phyloP scores from a whole-genome alignment of 2,329 filamentous ascomycete genomes.

The Scleromitrula shiraiana region DNA sequence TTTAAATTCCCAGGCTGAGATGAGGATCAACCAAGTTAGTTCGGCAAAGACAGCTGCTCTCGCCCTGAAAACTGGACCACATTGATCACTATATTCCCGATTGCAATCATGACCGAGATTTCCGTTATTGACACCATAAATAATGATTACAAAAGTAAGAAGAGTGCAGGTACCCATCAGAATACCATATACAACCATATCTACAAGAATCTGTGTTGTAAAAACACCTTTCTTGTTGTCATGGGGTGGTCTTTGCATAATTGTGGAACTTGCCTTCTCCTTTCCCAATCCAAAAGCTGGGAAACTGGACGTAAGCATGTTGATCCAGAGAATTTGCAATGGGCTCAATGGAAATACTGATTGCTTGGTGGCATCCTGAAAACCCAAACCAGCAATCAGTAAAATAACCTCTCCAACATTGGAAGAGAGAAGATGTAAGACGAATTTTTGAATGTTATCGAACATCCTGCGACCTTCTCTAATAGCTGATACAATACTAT shows the following conservation, averaged over 20 bases:
- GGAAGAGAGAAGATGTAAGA: conserved; percentile 46
- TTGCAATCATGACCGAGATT: conserved; percentile 55
- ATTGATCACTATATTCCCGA: conserved; percentile 43
- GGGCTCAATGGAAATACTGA: conserved; percentile 53
- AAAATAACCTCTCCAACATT: conserved; percentile 51
- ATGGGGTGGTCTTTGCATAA: conserved; percentile 76
- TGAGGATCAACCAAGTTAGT: conserved; percentile 68
- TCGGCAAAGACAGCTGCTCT: conserved; percentile 67
- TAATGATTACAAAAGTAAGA: conserved; percentile 52
- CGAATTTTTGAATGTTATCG: conserved; percentile 49
- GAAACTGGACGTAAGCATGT: conserved; percentile 56
- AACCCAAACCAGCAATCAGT: conserved; percentile 48
- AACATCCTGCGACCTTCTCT: conserved; percentile 46
- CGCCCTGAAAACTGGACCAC: conserved; percentile 60
- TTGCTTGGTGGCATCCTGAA: conserved; percentile 43
- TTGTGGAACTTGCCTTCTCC: conserved; percentile 65
- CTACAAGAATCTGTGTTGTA: conserved; percentile 68
- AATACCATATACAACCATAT: conserved; percentile 72
- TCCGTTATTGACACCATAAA: conserved; percentile 51
- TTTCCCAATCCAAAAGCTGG: conserved; percentile 83
- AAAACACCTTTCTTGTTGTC: conserved; percentile 62
- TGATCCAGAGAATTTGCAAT: conserved; percentile 55
- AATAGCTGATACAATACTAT: conserved; percentile 43
- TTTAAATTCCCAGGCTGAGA: conserved; percentile 73
- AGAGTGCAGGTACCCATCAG: conserved; percentile 68